Evolutionary conservation across 768 basidiomycete species (phyloP), one percentile per base, ranked within the genome.

Genomic region (Neoboletus subvelutipes): DNA sequence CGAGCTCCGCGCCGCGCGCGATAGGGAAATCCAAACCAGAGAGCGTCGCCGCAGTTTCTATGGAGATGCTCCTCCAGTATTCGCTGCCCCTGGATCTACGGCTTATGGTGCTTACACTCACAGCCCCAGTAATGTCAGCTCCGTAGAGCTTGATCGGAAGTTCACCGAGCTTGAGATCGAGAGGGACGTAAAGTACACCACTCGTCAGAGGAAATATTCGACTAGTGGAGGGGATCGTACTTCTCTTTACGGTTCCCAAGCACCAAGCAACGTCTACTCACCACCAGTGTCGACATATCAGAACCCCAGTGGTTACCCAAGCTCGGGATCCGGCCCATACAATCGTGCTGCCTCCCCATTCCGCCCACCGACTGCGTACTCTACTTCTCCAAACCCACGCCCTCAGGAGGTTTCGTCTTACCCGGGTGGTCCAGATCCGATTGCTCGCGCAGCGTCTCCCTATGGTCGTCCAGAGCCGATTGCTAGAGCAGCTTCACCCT

Each of bases 21-120:
- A 85, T 59, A 76, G 77, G 41, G 85, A 87, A 65, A 73, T 76
- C 5, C 75, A 81, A 45, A 67, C 62, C 17, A 67, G 70, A 51
- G 81, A 85, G 64, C 79, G 83, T 47, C 78, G 83, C 49, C 81
- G 78, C 64, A 86, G 83, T 62, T 80, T 83, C 67, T 75, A 78
- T 41, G 76, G 78, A 10, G 64, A 71, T 36, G 60, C 69, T 8
- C 67, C 73, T 50, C 52, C 64, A 71, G 64, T 64, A 68, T 69
- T 67, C 40, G 60, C 56, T 3, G 3, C 57, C 17, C 60, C 73
- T 22, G 68, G 60, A 31, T 57, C 67, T 33, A 61, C 64, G 3
- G 9, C 41, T 18, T 63, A 71, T 36, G 66, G 68, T 7, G 62
- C 65, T 42, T 73, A 60, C 48, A 0, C 64, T 33, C 62, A 70